phyloP scores from a whole-genome alignment of 140 eudicot genomes.

The Flaveria floridana region DNA sequence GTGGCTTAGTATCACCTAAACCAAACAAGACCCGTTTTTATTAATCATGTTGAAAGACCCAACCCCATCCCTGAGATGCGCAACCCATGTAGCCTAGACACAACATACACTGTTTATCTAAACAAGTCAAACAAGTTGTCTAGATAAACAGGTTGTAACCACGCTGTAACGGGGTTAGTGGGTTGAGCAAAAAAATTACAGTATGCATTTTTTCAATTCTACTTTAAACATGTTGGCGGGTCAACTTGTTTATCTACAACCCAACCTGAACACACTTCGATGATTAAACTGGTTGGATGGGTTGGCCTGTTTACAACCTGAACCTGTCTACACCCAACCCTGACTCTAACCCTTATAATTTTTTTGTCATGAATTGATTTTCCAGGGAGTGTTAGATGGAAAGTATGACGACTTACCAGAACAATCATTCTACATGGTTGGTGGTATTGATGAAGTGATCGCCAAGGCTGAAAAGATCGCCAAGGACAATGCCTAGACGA shows the following conservation, averaged over 20 bases:
- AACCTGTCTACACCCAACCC: neutral
- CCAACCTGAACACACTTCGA: neutral
- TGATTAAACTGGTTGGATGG: neutral
- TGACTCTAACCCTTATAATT: neutral
- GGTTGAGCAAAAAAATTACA: neutral
- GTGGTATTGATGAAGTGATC: slow-evolving; percentile 51
- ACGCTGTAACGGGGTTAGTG: neutral
- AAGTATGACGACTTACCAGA: slow-evolving; percentile 46
- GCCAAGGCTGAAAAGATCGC: slow-evolving; percentile 52
- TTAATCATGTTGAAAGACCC: neutral
- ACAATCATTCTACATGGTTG: slow-evolving; percentile 54
- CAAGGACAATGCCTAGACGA: slow-evolving; percentile 36
- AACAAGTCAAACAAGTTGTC: neutral
- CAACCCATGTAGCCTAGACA: neutral
- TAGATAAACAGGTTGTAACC: neutral
- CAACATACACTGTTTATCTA: neutral
- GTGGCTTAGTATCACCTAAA: neutral
- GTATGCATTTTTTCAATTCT: neutral
- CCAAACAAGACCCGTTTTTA: neutral
- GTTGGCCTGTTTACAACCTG: neutral
- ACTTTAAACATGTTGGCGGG: neutral
- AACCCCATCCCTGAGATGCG: neutral
- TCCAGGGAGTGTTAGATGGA: slow-evolving; percentile 48
- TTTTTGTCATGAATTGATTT: neutral
- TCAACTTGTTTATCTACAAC: neutral